Evolutionary conservation across 306 rosid species (phyloP).

Genomic region (Pyrus betulifolia): DNA sequence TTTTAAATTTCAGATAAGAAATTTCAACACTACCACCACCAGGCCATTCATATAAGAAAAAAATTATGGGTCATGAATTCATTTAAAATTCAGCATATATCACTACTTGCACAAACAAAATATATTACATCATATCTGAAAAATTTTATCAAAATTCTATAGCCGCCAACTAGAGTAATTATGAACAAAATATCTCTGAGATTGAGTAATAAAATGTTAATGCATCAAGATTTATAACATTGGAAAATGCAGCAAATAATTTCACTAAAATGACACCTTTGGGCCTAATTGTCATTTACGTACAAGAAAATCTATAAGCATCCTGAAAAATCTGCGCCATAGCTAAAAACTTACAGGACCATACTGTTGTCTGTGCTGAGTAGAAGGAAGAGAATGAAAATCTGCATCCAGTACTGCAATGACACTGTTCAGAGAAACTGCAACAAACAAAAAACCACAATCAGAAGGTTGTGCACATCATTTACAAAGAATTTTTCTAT

Average conservation of each 20-base stretch:
- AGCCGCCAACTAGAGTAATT: neutral
- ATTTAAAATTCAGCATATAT: neutral
- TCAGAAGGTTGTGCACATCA: constrained; percentile 9
- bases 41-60: neutral
- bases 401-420: constrained; percentile 99
- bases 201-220: neutral
- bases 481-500: neutral
- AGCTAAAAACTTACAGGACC: constrained; percentile 81
- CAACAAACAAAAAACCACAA: constrained; percentile 19
- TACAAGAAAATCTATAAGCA: neutral
- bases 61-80: neutral
- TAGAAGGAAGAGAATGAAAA: constrained; percentile 94
- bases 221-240: neutral
- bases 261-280: neutral
- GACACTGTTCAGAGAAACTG: constrained; percentile 91
- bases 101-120: neutral
- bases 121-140: neutral
- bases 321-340: neutral
- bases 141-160: neutral
- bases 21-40: neutral
- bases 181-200: neutral
- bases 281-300: neutral
- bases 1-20: too few species aligned
- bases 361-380: constrained; percentile 91
- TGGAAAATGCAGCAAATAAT: neutral